Evolutionary conservation across 192 early-diverging fungal species (phyloP).

Genomic region (Coemansia sp.): DNA sequence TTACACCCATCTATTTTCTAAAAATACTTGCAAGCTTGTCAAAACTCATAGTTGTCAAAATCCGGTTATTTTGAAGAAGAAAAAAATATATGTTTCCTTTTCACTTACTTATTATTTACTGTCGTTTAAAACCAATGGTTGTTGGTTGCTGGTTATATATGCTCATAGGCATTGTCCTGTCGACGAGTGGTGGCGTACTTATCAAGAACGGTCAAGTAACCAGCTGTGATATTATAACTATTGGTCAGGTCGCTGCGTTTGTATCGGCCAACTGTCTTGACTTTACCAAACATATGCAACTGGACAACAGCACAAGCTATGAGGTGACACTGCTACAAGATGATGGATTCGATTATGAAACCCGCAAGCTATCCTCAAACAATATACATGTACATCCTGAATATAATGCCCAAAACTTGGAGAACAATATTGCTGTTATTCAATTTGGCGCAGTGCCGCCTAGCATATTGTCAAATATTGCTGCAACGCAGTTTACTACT

Average conservation of each 20-base stretch:
- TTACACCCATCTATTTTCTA: not conserved
- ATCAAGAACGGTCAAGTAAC: conserved; percentile 43
- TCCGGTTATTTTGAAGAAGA: too few species aligned
- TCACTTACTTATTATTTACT: too few species aligned
- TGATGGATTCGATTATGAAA: too few species aligned
- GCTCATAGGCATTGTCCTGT: too few species aligned
- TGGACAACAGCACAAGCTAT: conserved; percentile 16
- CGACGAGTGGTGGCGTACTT: conserved; percentile 17
- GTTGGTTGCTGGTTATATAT: too few species aligned
- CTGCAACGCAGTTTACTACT: too few species aligned
- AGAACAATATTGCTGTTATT: conserved; percentile 38
- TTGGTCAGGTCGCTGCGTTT: conserved; percentile 23
- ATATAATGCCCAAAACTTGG: conserved; percentile 16
- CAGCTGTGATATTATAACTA: conserved; percentile 34
- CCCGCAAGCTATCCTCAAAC: too few species aligned
- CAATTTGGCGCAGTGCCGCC: too few species aligned
- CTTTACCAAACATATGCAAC: conserved; percentile 9
- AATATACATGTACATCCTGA: conserved; percentile 29
- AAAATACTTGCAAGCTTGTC: not conserved
- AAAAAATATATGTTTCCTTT: too few species aligned
- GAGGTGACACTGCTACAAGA: conserved; percentile 2
- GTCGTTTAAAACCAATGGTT: too few species aligned
- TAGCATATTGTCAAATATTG: too few species aligned
- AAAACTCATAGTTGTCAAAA: too few species aligned
- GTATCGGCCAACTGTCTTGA: conserved; percentile 44